Base-by-base conservation (phyloP, 257 asterid species). In the Thymus quinquecostatus region DNA sequence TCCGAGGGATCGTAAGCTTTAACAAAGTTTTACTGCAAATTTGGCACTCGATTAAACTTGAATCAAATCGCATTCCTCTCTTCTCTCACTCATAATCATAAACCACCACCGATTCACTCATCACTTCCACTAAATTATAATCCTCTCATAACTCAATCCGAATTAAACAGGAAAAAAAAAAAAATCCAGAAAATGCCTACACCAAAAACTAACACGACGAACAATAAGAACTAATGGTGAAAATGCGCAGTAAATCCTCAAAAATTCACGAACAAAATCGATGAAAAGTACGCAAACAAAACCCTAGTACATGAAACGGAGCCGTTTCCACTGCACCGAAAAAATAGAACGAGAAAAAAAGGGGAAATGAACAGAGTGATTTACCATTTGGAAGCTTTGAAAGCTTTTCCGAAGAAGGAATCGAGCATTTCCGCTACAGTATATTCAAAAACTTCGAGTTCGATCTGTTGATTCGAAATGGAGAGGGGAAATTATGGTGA, bases 1-100 rank as follows among this genome's bases (percentile, higher is more conserved):
- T 82, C 63, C 99, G 85, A 8, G 99, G 99, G 51, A 92, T 83
- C 2, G 96, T 80, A 62, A 94, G 85, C 72, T 91, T 94, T 30
- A 94, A 81, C 81, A 94, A 61, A 60, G 96, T 94, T 83, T 89
- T 91, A 80, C 99, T 94, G 95, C 59, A 67, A 82, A 6, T 54
- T 66, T 58, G n/a, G 6, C 33, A 64, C 38, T 53, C 68, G 28
- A 40, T 51, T 11, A 56, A 5, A 56, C 34, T 8, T 21, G 57
- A 33, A 69, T 80, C 78, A 70, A 43, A 73, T 8, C 29, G 56
- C 68, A 67, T 44, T 64, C 36, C 58, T 71, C 58, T 71, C 60
- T 59, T 75, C 66, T 13, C 29, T 36, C 69, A 47, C 47, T 13
- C 55, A 68, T 36, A 36, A 4, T 6, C 40, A 4, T 60, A 77